Evolutionary conservation across 1,284 basidiomycete genomes (phyloP).

Genomic region (Boletus sp.): DNA sequence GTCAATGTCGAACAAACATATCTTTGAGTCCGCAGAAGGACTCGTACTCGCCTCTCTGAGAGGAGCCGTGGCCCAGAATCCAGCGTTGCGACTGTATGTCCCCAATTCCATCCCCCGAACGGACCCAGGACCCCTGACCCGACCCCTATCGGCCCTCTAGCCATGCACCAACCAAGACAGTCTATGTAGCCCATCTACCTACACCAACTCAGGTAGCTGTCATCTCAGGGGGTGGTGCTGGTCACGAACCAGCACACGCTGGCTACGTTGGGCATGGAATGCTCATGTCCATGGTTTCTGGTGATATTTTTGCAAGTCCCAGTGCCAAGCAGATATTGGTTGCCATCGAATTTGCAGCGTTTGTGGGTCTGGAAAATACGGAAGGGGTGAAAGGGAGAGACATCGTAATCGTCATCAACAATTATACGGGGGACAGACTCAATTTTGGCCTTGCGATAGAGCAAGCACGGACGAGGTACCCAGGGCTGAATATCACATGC

Average conservation of each 20-base stretch:
- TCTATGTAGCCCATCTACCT: conserved; percentile 36
- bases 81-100: conserved; percentile 45
- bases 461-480: conserved; percentile 41
- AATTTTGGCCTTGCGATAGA: conserved; percentile 71
- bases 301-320: conserved; percentile 64
- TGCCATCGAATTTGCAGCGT: conserved; percentile 46
- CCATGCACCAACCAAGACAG: conserved; percentile 38
- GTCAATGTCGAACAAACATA: conserved; percentile 36
- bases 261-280: conserved; percentile 58
- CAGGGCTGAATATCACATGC: conserved; percentile 43
- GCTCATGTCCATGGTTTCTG: conserved; percentile 55
- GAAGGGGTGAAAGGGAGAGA: conserved; percentile 23
- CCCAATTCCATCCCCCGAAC: background rate
- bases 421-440: conserved; percentile 59
- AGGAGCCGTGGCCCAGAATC: conserved; percentile 52
- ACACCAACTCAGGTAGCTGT: conserved; percentile 44
- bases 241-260: conserved; percentile 69
- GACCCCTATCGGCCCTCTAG: conserved; percentile 19
- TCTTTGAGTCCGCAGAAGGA: conserved; percentile 46
- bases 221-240: conserved; percentile 64
- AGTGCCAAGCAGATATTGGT: conserved; percentile 56
- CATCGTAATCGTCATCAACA: conserved; percentile 43
- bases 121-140: background rate
- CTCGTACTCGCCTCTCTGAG: conserved; percentile 53
- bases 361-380: conserved; percentile 12